Percentiles rank a stretch among this genome's conserved stretches.
Conservation (phyloP, 179 eudicot species). For the Silene coronaria region DNA sequence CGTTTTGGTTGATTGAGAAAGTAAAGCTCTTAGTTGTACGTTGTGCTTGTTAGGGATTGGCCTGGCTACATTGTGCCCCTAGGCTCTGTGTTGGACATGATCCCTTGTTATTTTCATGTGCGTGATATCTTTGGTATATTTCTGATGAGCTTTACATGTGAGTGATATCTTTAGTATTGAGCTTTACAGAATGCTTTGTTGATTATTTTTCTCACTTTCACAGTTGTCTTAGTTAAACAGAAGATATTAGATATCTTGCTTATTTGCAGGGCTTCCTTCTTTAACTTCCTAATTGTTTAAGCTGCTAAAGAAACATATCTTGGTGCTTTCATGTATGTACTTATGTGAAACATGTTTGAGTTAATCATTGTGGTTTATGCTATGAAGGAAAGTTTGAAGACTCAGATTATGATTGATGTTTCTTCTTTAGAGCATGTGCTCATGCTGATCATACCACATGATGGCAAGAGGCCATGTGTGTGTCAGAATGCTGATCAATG, state of each 20-base stretch:
- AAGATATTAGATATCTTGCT: neutral
- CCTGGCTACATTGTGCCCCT: neutral
- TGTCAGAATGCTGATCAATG: slow-evolving; percentile 57
- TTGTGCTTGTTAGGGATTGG: neutral
- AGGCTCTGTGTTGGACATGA: neutral
- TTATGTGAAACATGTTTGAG: neutral
- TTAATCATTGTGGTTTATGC: slow-evolving; percentile 19
- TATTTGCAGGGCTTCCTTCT: neutral
- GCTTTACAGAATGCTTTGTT: neutral
- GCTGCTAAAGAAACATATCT: neutral
- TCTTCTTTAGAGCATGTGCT: slow-evolving; percentile 70
- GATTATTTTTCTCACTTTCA: neutral
- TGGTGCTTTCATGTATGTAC: neutral
- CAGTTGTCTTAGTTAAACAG: neutral
- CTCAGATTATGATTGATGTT: slow-evolving; percentile 34
- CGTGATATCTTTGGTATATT: neutral
- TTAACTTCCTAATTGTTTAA: neutral
- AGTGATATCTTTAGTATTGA: neutral
- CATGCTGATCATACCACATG: slow-evolving; percentile 51
- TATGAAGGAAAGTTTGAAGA: slow-evolving; percentile 44
- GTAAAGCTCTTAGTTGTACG: neutral
- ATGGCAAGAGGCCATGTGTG: slow-evolving; percentile 60
- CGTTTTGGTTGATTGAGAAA: neutral
- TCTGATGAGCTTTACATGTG: neutral
- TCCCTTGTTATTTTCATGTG: neutral